Base-by-base conservation (phyloP, 495 filamentous ascomycete genomes). In the Penicillium robsamsonii region DNA sequence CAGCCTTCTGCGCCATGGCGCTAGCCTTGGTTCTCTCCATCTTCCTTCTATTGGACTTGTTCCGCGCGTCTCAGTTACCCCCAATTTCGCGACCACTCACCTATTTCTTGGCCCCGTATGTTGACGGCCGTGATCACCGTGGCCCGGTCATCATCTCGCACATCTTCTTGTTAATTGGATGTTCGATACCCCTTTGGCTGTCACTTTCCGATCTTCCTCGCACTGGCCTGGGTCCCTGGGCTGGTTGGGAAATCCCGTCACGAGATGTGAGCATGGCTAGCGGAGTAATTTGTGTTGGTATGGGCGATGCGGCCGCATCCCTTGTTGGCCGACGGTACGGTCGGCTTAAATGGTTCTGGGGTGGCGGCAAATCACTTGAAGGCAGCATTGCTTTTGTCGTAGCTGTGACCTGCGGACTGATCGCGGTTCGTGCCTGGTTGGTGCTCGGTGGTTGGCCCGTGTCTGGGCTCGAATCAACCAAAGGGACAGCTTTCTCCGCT, bases 111-210 rank as follows among this genome's bases (percentile, higher is more conserved):
- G 86, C 90, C 0, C 94, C 94, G 0, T 99, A 96, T 61, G 92
- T 97, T 1, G 94, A 99, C 61, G 95, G 95, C 10, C 77, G 94
- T 47, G 94, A 99, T 62, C 82, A 97, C 52, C 82, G 91, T 8
- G 94, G 94, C 0, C 94, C 94, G 0, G 93, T 97, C 40, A 93
- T 99, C 40, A 86, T 99, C 40, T 91, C 86, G 0, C 94, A 97
- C 67, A 94, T 99, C 37, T 99, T 99, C 63, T 79, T 99, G 22
- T 82, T 99, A 20, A 87, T 97, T 44, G 94, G 94, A n/a, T 96
- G 95, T 56, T 91, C 93, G 1, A 90, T 96, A 2, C 94, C 94
- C 0, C 79, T 97, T 44, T 99, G 94, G 94, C 79, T 97, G 2
- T 90, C 89, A 2, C 76, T 97, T 7, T 83, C 86, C 7, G 77